Base-by-base conservation (phyloP, 805 yeast genomes). In the Starmerella apicola region DNA sequence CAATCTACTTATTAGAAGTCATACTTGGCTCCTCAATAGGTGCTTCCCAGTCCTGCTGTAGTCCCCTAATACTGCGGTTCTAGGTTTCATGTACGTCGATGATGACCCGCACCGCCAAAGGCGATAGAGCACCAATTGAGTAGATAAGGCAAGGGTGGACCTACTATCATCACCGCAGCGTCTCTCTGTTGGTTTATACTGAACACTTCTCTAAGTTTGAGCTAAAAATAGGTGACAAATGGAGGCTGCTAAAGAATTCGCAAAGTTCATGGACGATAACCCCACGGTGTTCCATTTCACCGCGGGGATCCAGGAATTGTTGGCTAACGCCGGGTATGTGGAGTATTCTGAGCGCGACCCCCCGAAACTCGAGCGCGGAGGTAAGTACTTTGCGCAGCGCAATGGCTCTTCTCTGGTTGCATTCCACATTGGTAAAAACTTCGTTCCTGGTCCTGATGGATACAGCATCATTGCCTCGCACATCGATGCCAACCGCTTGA, bases 391-490 rank as follows among this genome's bases (percentile, higher is more conserved):
- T 58, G 77, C 85, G 13, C 63, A 68, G 20, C 71, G 94, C 59
- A 77, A 74, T 54, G 82, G 81, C 24, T 68, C 83, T 5, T 64
- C 74, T 32, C 58, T 83, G 24, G 71, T 72, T 19, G 91, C 93
- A 1, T 81, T 82, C 50, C 69, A 68, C 9, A 64, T 81, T 20
- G 94, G 93, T 34, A 54, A 63, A 31, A 59, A 72, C 30, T 83
- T 86, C 80, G 62, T 61, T 3, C 76, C 81, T 2, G 70, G 81
- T 4, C 94, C 94, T 8, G 78, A 80, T 49, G 91, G 95, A 10
- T 68, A 85, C 46, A 74, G 95, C 5, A 76, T 88, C 36, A 79
- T 86, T 27, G 97, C 96, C 16, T 94, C 95, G 2, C 98, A 88
- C 61, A 85, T 96, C 1, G 98, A 88, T 59, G 81, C 94, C 5